These are phyloP conservation scores for Lenwebbia sp. DNA, from an alignment of 345 rosid genomes.

Conservation along the genomic window DNA sequence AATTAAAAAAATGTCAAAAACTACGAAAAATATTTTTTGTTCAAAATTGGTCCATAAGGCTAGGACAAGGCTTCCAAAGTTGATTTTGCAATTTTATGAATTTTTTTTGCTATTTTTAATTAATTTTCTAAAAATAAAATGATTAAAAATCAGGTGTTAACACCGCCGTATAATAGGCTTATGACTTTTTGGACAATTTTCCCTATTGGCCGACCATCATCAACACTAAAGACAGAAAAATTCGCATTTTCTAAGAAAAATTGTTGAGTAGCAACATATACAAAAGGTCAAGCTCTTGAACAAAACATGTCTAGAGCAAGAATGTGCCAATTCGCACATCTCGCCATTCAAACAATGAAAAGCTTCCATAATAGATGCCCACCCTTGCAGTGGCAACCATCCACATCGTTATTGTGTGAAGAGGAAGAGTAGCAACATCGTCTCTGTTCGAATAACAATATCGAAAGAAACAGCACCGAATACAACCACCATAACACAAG, in stretches of 20 bases:
- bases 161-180: too few relatives aligned
- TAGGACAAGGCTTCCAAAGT: too few relatives aligned
- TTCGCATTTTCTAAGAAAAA: not conserved
- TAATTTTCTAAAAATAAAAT: too few relatives aligned
- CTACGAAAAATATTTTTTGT: too few relatives aligned
- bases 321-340: not conserved
- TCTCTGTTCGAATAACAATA: not conserved
- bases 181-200: too few relatives aligned
- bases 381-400: not conserved
- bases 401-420: not conserved
- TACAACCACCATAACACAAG: not conserved
- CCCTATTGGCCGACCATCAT: not conserved
- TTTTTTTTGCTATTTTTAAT: too few relatives aligned
- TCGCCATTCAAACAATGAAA: not conserved
- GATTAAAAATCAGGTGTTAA: too few relatives aligned
- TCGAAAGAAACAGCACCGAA: not conserved
- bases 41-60: too few relatives aligned
- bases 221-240: not conserved
- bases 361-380: not conserved
- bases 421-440: not conserved
- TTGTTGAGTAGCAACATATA: not conserved
- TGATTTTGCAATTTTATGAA: too few relatives aligned
- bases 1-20: too few relatives aligned
- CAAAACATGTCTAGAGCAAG: not conserved
- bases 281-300: not conserved